Conservation (phyloP, 2,329 filamentous ascomycete species). For the Trichophyton benhamiae region DNA sequence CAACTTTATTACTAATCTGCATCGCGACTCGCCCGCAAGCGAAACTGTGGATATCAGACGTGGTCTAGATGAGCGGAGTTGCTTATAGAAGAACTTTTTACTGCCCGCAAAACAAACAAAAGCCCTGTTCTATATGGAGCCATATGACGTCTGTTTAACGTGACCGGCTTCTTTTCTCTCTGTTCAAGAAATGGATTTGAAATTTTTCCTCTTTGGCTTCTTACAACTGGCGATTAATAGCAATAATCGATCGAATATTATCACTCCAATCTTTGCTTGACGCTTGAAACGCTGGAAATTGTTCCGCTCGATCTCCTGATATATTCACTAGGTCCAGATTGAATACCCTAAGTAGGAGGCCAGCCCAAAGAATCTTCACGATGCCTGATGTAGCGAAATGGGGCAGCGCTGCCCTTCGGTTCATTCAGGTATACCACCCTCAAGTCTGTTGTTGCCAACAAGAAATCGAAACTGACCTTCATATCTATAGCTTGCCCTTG, state of each 20-base stretch:
- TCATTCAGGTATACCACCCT: slow-evolving; percentile 26
- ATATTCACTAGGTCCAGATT: neutral
- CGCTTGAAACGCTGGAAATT: neutral
- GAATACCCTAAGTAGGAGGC: neutral
- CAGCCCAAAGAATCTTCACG: neutral
- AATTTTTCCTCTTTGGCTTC: neutral
- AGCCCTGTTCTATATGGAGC: neutral
- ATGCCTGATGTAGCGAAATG: neutral
- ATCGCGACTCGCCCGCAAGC: neutral
- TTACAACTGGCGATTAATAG: neutral
- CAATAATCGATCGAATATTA: neutral
- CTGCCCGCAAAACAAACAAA: neutral
- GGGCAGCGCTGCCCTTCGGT: slow-evolving; percentile 29
- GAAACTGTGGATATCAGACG: neutral
- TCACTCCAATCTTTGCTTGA: neutral
- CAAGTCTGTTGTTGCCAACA: neutral
- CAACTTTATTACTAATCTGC: neutral
- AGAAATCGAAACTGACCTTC: slow-evolving; percentile 7
- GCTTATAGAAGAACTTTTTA: neutral
- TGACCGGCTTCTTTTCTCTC: neutral
- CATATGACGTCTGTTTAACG: neutral
- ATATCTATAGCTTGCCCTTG: slow-evolving; percentile 42
- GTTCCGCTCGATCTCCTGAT: neutral
- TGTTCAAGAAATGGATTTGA: neutral
- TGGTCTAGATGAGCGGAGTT: slow-evolving; percentile 1